Conservation (phyloP, 805 yeast species). For the Hanseniaspora jakobsenii region DNA sequence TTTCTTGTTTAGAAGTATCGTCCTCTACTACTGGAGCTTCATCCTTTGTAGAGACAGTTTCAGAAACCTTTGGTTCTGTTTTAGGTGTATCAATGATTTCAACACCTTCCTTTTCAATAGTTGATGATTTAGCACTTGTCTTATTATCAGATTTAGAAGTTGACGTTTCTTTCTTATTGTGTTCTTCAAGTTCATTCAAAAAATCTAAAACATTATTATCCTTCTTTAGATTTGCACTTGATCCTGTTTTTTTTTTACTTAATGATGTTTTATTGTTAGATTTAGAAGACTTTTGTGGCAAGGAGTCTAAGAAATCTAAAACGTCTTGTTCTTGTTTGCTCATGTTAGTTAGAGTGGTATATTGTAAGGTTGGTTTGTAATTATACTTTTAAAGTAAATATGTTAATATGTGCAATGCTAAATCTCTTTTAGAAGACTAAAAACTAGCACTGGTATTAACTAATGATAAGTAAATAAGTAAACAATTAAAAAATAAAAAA, state of each 20-base stretch:
- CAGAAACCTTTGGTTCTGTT: slow-evolving; percentile 11
- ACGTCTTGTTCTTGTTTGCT: slow-evolving; percentile 50
- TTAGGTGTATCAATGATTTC: slow-evolving; percentile 12
- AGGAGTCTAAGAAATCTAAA: slow-evolving; percentile 64
- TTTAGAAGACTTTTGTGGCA: slow-evolving; percentile 46
- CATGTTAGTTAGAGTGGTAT: background rate
- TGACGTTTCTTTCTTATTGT: slow-evolving; percentile 31
- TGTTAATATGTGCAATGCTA: too few relatives aligned
- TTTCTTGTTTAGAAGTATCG: too few relatives aligned
- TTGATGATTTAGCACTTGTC: slow-evolving; percentile 14
- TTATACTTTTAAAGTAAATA: too few relatives aligned
- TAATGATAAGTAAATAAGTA: too few relatives aligned
- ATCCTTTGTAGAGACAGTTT: too few relatives aligned
- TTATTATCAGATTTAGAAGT: too few relatives aligned
- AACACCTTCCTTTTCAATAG: slow-evolving; percentile 13
- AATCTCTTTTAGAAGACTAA: too few relatives aligned
- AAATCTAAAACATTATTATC: slow-evolving; percentile 35
- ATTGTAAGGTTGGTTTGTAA: background rate
- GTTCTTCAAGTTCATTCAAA: slow-evolving; percentile 58
- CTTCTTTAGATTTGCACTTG: slow-evolving; percentile 25
- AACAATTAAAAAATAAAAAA: too few relatives aligned
- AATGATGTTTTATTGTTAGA: slow-evolving; percentile 20
- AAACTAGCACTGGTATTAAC: too few relatives aligned
- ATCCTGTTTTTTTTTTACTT: slow-evolving; percentile 20
- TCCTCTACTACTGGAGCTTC: too few relatives aligned